These are phyloP conservation scores for Neoboletus subvelutipes DNA, from an alignment of 768 basidiomycete species.

Conservation along the genomic window DNA sequence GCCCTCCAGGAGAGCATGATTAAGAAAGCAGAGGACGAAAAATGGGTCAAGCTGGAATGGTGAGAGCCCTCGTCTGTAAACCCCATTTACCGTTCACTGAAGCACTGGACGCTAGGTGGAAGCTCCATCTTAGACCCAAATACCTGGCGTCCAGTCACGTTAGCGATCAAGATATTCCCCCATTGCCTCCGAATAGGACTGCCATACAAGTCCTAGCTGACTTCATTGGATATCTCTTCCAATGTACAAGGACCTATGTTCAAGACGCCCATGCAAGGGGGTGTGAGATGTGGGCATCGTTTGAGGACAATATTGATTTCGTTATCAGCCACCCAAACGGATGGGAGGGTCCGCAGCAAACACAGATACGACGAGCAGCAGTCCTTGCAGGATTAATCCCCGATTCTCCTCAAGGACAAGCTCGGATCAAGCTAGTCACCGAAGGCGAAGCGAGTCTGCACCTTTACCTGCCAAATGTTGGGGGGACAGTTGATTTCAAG, in stretches of 20 bases:
- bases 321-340: slow-evolving; percentile 49
- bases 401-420: slow-evolving; percentile 35
- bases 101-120: slow-evolving; percentile 28
- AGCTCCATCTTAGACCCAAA: slow-evolving; percentile 33
- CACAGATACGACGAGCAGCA: slow-evolving; percentile 44
- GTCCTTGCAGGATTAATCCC: slow-evolving; percentile 41
- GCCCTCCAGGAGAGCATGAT: slow-evolving; percentile 38
- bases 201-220: slow-evolving; percentile 47
- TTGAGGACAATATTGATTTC: slow-evolving; percentile 42
- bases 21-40: slow-evolving; percentile 41
- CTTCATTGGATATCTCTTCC: slow-evolving; percentile 46
- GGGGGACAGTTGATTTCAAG: slow-evolving; percentile 29
- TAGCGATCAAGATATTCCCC: slow-evolving; percentile 37
- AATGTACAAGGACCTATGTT: slow-evolving; percentile 43
- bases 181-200: slow-evolving; percentile 43
- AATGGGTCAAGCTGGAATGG: slow-evolving; percentile 33
- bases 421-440: slow-evolving; percentile 44
- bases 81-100: slow-evolving; percentile 3
- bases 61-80: slow-evolving; percentile 1
- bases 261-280: slow-evolving; percentile 46
- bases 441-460: slow-evolving; percentile 56
- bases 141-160: slow-evolving; percentile 20
- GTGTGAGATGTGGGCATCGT: slow-evolving; percentile 39
- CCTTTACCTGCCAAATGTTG: slow-evolving; percentile 43
- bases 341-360: slow-evolving; percentile 46